Evolutionary conservation across 352 stramenopile species (phyloP).

Genomic region (Phytophthora kernoviae): DNA sequence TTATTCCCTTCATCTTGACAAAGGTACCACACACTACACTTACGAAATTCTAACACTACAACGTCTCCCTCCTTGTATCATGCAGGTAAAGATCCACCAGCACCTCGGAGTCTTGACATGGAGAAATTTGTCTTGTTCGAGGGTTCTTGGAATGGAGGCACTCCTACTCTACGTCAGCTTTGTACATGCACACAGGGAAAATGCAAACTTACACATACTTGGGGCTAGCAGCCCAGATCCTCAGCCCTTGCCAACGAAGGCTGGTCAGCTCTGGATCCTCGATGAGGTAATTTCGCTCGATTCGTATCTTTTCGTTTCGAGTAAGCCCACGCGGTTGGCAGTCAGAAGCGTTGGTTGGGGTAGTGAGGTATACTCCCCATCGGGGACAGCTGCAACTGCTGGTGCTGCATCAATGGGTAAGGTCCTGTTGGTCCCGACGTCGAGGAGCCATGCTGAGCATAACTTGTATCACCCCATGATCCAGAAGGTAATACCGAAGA

Average conservation of each 20-base stretch:
- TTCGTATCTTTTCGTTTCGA: conserved; percentile 4
- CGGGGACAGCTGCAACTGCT: conserved; percentile 38
- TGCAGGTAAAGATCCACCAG: conserved; percentile 1
- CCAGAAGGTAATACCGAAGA: conserved; percentile 29
- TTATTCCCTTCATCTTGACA: conserved; percentile 18
- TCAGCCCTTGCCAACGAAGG: not conserved
- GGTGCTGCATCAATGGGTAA: conserved; percentile 34
- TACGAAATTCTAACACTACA: conserved; percentile 32
- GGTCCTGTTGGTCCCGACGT: conserved; percentile 10
- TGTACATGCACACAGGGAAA: conserved; percentile 25
- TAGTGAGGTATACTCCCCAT: conserved; percentile 34
- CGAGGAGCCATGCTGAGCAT: conserved; percentile 15
- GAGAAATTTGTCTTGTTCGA: conserved; percentile 15
- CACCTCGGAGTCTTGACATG: conserved; percentile 15
- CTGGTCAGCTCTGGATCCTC: conserved; percentile 6
- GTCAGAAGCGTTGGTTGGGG: conserved; percentile 38
- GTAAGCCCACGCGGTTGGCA: not conserved
- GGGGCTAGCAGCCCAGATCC: conserved; percentile 3
- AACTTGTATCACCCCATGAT: conserved; percentile 31
- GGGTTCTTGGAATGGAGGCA: conserved; percentile 33
- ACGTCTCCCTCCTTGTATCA: conserved; percentile 17
- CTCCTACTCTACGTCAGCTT: conserved; percentile 29
- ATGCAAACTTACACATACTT: conserved; percentile 14
- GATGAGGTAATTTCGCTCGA: not conserved
- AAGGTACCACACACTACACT: conserved; percentile 26